A percentile compares a stretch with the other conserved stretches of the same genome.
phyloP scores from a whole-genome alignment of 1,139 yeast genomes.

The Spencermartinsiella ligniputridi region DNA sequence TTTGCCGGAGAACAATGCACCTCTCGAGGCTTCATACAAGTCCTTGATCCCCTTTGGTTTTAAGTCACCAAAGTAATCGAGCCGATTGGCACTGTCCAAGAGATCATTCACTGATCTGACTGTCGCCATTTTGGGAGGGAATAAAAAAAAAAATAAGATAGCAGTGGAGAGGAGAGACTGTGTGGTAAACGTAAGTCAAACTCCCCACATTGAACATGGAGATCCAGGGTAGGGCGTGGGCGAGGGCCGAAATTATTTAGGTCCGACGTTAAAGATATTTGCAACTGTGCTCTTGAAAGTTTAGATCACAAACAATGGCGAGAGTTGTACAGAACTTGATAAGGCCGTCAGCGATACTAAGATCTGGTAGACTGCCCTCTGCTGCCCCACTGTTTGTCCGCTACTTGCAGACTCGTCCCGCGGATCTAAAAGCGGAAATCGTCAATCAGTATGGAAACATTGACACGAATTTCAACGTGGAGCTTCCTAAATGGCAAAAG shows the following conservation, averaged over 20 bases:
- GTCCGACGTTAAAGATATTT: neutral
- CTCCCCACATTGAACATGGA: neutral
- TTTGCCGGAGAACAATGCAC: constrained; percentile 35
- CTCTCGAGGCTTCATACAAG: constrained; percentile 26
- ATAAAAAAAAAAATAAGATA: too few relatives aligned
- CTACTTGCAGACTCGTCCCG: constrained; percentile 2
- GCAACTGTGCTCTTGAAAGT: neutral
- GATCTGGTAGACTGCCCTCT: neutral
- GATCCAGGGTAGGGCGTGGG: constrained; percentile 2
- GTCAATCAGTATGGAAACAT: constrained; percentile 49
- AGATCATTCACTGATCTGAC: neutral
- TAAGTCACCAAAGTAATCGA: constrained; percentile 16
- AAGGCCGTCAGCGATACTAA: neutral
- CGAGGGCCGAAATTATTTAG: neutral
- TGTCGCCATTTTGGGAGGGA: neutral
- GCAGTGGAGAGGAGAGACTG: too few relatives aligned
- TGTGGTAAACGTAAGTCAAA: too few relatives aligned
- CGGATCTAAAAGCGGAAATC: constrained; percentile 19
- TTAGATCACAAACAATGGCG: neutral
- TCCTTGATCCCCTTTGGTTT: constrained; percentile 26
- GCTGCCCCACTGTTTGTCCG: neutral
- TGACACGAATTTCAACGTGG: constrained; percentile 36
- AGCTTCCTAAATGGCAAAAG: constrained; percentile 66
- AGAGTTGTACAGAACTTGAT: neutral
- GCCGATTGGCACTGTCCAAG: neutral